phyloP scores from a whole-genome alignment of 257 asterid species.

The Penstemon barbatus region DNA sequence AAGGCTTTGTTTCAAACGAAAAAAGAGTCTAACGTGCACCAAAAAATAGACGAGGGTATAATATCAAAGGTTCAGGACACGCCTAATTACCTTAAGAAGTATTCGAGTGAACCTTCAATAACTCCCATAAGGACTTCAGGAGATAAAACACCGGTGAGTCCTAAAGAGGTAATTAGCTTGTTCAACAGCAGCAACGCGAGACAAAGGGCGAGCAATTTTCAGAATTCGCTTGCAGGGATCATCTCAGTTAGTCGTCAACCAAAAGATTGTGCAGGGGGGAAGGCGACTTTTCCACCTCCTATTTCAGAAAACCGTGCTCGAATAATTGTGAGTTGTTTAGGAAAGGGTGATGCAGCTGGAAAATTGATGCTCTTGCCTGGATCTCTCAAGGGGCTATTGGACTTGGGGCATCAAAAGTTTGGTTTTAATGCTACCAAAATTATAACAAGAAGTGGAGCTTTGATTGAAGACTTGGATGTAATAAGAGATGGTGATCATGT shows the following conservation, averaged over 20 bases:
- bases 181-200: slow-evolving; percentile 6
- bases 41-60: slow-evolving; percentile 1
- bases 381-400: slow-evolving; percentile 55
- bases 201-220: slow-evolving; percentile 36
- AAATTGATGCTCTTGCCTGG: slow-evolving; percentile 55
- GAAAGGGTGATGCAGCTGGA: slow-evolving; percentile 40
- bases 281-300: slow-evolving; percentile 28
- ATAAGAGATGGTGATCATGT: slow-evolving; percentile 80
- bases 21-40: slow-evolving; percentile 22
- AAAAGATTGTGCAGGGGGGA: slow-evolving; percentile 43
- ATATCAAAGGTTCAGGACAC: slow-evolving; percentile 24
- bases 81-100: slow-evolving; percentile 49
- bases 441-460: slow-evolving; percentile 52
- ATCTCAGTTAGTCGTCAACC: slow-evolving; percentile 46
- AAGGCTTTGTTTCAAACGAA: slow-evolving; percentile 41
- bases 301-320: slow-evolving; percentile 35
- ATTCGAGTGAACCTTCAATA: slow-evolving; percentile 56
- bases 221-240: slow-evolving; percentile 73
- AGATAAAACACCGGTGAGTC: background rate
- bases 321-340: slow-evolving; percentile 50
- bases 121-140: slow-evolving; percentile 22
- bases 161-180: slow-evolving; percentile 18
- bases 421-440: slow-evolving; percentile 49
- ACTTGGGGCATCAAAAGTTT: slow-evolving; percentile 57
- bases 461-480: slow-evolving; percentile 54